Evolutionary conservation across 2,329 filamentous ascomycete genomes (phyloP), one percentile per base, ranked within the genome.

Genomic region (Colletotrichum orchidophilum): DNA sequence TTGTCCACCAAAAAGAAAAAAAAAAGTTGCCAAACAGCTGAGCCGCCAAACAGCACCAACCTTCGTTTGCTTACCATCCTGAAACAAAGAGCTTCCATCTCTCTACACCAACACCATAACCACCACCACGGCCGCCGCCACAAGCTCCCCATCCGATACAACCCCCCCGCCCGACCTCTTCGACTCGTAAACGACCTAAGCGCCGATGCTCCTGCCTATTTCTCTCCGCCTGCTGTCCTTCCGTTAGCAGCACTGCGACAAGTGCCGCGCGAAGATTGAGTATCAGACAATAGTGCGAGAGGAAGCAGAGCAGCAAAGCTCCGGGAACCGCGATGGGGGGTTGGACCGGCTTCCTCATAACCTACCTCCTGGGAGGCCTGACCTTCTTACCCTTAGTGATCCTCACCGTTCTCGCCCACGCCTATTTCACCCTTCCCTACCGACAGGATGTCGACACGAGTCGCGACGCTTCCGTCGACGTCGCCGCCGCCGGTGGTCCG

Each of bases 301-400:
- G 53, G 57, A 59, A 31, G 26, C 27, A 35, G 27, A 52, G 29
- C 58, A 29, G 39, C 60, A 39, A 54, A 35, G 78, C 11, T 15
- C n/a, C 3, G 42, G 42, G 42, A 33, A 50, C n/a, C 42, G 58
- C 77, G 75, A 89, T 90, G 87, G 83, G 82, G 73, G 78, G 81
- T 76, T 88, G 86, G 83, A 83, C 83, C 35, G 79, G 80, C 76
- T 91, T 96, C 78, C 85, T 97, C 74, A 81, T 93, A 78, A 88
- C 93, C 80, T 98, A 97, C 86, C 80, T 97, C 75, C 83, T 97
- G 70, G 95, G 95, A 81, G 96, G 95, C 77, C 80, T 98, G 78
- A 97, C 95, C 69, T 96, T 98, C 79, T 79, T 97, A 70, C 95
- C 95, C 33, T 84, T 97, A 3, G 76, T 95, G 71, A 73, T 95